A percentile compares a stretch with the other conserved stretches of the same genome.
These are phyloP conservation scores for Colletotrichum lupini DNA, from an alignment of 2,329 filamentous ascomycete genomes.

Conservation along the genomic window DNA sequence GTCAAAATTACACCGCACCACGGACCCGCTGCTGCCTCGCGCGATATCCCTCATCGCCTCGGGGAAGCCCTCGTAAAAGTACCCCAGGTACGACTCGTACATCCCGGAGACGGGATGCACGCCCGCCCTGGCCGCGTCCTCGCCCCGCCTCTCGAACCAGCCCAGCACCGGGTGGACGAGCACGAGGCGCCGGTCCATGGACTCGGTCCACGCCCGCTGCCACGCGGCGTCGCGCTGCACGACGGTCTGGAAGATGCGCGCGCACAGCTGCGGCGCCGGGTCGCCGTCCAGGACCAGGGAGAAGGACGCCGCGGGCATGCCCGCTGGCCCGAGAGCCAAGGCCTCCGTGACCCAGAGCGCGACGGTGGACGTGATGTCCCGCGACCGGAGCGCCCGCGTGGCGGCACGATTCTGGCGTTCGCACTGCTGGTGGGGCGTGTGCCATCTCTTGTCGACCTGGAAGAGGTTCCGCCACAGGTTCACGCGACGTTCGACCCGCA, in stretches of 20 bases:
- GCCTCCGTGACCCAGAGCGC: neutral
- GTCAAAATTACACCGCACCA: no score
- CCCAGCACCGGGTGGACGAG: no score
- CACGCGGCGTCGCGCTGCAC: neutral
- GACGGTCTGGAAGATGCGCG: neutral
- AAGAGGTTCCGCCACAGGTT: neutral
- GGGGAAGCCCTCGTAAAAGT: no score
- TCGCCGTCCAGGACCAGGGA: neutral
- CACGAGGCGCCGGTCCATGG: no score
- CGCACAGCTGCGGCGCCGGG: neutral
- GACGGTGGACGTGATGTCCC: neutral
- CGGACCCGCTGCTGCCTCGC: no score
- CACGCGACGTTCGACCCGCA: slow-evolving; percentile 8
- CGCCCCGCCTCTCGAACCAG: no score
- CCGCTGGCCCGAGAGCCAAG: neutral
- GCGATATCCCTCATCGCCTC: no score
- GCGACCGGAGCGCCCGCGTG: no score
- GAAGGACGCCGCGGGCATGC: slow-evolving; percentile 5
- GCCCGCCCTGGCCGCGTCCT: no score
- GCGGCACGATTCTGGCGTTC: no score
- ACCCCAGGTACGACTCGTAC: no score
- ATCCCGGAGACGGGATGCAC: no score
- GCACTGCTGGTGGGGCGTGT: neutral
- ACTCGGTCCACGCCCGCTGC: neutral
- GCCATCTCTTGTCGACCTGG: neutral